phyloP scores from a whole-genome alignment of 2,329 filamentous ascomycete species.

The Fusarium bulbicola region DNA sequence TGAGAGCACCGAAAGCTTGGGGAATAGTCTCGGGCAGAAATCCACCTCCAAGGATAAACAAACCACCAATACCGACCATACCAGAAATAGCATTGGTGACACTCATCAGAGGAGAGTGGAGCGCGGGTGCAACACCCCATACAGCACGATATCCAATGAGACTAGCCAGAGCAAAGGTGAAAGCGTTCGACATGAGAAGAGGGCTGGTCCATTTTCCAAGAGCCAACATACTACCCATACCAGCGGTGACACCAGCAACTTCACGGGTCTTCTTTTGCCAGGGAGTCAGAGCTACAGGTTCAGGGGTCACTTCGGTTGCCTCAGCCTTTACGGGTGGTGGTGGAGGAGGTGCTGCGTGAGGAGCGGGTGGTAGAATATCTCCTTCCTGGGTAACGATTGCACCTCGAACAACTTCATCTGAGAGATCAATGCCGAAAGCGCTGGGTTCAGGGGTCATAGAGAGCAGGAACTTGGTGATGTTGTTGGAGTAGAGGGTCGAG shows the following conservation, averaged over 20 bases:
- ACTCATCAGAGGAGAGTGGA: constrained; percentile 91
- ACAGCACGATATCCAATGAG: constrained; percentile 89
- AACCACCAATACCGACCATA: constrained; percentile 88
- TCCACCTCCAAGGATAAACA: constrained; percentile 89
- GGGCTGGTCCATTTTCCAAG: constrained; percentile 84
- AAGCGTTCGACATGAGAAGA: constrained; percentile 87
- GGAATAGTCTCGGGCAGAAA: constrained; percentile 81
- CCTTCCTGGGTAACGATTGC: constrained; percentile 85
- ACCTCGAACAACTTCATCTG: constrained; percentile 86
- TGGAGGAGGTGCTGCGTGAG: constrained; percentile 69
- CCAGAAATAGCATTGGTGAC: constrained; percentile 93
- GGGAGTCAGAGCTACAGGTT: constrained; percentile 75
- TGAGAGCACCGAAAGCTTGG: constrained; percentile 79
- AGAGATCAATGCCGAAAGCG: constrained; percentile 80
- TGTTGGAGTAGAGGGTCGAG: constrained; percentile 91
- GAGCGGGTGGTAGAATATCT: constrained; percentile 77
- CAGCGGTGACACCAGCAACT: constrained; percentile 77
- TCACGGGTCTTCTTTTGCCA: constrained; percentile 84
- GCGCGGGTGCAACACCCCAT: constrained; percentile 84
- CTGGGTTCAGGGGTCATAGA: constrained; percentile 83
- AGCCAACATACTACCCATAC: constrained; percentile 78
- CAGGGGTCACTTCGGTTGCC: constrained; percentile 56
- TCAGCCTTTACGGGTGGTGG: constrained; percentile 58
- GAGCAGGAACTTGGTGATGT: constrained; percentile 87
- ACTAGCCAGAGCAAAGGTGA: constrained; percentile 84